These are phyloP conservation scores for Wickerhamomyces sp. DNA, from an alignment of 1,139 yeast species.

Conservation along the genomic window DNA sequence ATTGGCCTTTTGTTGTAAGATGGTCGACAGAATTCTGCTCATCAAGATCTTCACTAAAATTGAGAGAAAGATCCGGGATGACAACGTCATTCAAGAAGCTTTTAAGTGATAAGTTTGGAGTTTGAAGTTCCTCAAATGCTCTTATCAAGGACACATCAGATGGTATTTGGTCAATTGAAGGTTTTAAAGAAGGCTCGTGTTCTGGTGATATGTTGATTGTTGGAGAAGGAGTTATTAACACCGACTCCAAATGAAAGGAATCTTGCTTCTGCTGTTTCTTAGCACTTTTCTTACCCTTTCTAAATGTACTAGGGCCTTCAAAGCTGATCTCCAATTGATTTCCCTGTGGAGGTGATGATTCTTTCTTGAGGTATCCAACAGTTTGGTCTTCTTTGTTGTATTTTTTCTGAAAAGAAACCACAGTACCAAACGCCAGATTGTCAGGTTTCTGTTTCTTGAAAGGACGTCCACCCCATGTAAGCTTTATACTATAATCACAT, in stretches of 20 bases:
- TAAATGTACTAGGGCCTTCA: background rate
- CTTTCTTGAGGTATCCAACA: background rate
- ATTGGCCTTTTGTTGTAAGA: background rate
- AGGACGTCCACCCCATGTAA: conserved; percentile 81
- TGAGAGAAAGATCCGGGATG: conserved; percentile 2
- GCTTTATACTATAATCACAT: conserved; percentile 64
- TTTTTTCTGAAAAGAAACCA: conserved; percentile 14
- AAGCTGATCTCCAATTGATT: background rate
- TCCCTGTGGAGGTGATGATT: background rate
- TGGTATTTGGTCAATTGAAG: background rate
- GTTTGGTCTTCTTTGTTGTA: conserved; percentile 6
- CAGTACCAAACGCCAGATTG: conserved; percentile 16
- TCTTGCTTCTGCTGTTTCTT: background rate
- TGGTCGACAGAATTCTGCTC: background rate
- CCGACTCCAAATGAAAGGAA: background rate
- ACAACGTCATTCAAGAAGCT: conserved; percentile 1
- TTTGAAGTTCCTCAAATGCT: background rate
- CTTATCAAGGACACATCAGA: background rate
- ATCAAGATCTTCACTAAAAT: background rate
- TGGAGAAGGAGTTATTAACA: background rate
- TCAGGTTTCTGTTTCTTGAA: conserved; percentile 36
- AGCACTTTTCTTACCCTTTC: background rate
- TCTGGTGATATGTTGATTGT: background rate
- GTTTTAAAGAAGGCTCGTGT: background rate
- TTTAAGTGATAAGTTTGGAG: conserved; percentile 1